Evolutionary conservation across 768 basidiomycete genomes (phyloP).

Genomic region (Suillus subaureus): DNA sequence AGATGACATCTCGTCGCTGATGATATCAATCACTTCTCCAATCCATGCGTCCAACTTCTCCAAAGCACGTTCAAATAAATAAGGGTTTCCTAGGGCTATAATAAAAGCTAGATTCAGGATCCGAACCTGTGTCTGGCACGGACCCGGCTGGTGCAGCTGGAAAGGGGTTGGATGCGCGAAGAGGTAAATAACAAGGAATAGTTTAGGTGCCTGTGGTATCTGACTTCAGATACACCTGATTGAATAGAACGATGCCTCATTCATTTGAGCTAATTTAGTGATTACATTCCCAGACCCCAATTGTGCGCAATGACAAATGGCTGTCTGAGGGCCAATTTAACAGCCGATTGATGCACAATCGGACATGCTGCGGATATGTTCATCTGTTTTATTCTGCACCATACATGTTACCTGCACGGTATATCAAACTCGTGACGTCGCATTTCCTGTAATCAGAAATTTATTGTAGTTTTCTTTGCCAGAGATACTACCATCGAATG

Average conservation of each 20-base stretch:
- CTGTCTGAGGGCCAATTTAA: background rate
- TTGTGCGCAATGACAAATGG: background rate
- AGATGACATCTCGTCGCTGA: conserved; percentile 45
- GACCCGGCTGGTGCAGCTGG: conserved; percentile 26
- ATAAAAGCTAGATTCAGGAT: conserved; percentile 24
- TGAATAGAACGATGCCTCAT: background rate
- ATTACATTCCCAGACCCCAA: background rate
- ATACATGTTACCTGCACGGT: too few relatives aligned
- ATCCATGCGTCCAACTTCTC: conserved; percentile 47
- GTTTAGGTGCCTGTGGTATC: conserved; percentile 39
- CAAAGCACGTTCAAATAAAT: conserved; percentile 45
- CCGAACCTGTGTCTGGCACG: conserved; percentile 24
- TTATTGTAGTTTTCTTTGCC: too few relatives aligned
- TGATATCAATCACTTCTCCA: conserved; percentile 42
- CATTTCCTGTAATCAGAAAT: too few relatives aligned
- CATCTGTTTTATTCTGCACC: too few relatives aligned
- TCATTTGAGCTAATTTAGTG: background rate
- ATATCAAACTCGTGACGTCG: too few relatives aligned
- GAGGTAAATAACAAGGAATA: background rate
- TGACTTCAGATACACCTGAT: conserved; percentile 50
- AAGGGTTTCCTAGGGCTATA: conserved; percentile 45
- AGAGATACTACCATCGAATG: too few relatives aligned
- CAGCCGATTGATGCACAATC: too few relatives aligned
- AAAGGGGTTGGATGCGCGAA: background rate
- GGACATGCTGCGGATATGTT: too few relatives aligned